phyloP scores from a whole-genome alignment of 352 stramenopile genomes.

The Stramenopiles sp. region DNA sequence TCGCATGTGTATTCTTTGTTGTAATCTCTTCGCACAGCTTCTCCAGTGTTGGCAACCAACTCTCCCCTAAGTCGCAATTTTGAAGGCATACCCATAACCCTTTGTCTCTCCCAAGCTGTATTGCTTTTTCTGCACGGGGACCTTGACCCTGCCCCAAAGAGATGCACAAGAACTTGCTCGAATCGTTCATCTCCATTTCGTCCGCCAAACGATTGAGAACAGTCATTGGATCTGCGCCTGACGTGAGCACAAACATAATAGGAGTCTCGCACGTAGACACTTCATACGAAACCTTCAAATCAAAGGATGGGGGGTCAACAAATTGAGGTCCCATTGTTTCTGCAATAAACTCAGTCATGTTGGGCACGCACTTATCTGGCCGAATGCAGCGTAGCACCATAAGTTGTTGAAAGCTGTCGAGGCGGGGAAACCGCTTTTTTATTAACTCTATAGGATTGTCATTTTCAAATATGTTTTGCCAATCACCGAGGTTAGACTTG shows the following conservation, averaged over 20 bases:
- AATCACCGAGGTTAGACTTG: conserved; percentile 20
- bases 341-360: conserved; percentile 68
- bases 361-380: conserved; percentile 70
- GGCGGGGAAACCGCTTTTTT: conserved; percentile 18
- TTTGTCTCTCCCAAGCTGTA: conserved; percentile 39
- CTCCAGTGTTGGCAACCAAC: conserved; percentile 77
- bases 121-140: conserved; percentile 60
- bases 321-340: conserved; percentile 63
- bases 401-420: conserved; percentile 53
- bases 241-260: conserved; percentile 80
- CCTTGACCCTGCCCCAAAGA: conserved; percentile 80
- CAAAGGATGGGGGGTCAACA: conserved; percentile 68
- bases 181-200: conserved; percentile 54
- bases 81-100: conserved; percentile 82
- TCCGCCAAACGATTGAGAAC: conserved; percentile 71
- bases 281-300: conserved; percentile 67
- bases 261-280: conserved; percentile 77
- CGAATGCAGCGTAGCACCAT: conserved; percentile 68
- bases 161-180: conserved; percentile 71
- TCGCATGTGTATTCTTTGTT: conserved; percentile 61
- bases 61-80: conserved; percentile 81
- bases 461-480: conserved; percentile 23
- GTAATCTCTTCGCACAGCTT: conserved; percentile 79
- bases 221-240: conserved; percentile 77
- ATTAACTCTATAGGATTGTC: conserved; percentile 22